Base-by-base conservation (phyloP, 2,329 filamentous ascomycete genomes). In the Aspergillus puulaauensis region DNA sequence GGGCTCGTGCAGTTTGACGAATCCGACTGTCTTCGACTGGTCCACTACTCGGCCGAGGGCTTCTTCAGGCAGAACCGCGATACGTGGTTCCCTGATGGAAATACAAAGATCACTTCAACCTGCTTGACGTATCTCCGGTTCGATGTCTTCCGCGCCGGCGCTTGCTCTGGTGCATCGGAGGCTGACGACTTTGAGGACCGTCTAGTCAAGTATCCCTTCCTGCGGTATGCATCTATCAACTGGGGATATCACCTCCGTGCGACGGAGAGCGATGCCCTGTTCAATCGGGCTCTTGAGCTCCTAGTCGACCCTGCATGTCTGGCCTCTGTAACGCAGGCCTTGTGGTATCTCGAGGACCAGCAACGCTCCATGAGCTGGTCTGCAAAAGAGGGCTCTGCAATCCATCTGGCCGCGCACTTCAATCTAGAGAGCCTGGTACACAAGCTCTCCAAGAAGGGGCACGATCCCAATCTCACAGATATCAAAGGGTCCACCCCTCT, bases 1-100 rank as follows among this genome's bases (percentile, higher is more conserved):
- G 56, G 56, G 4, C 23, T 58, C 11, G 56, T 58, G 5, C 48
- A 54, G 15, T 52, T 58, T 7, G 56, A 58, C 50, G 50, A 54
- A 12, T 45, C 33, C 6, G 45, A 58, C 17, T 54, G 56, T 17
- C 24, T 52, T 0, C 37, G 56, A 0, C 35, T 58, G 0, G 56
- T 58, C 2, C 56, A 58, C 31, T 58, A 44, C 19, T 50, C 50
- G 3, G 51, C 56, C 3, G 50, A 58, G 33, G 45, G 44, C 31
- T 58, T 37, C 17, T 58, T 58, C 24, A 45, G 12, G 11, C 27
- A 50, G 31, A 43, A 49, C 12, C 37, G 39, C 8, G 50, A 41
- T 14, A 24, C 17, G 4, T 58, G 56, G 56, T 54, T 58, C 23
- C 50, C 50, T 9, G 56, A 37, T 3, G 51, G 56, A 14, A 31